These are phyloP conservation scores for Phellopilus nigrolimitatus DNA, from an alignment of 1,284 basidiomycete genomes.

Conservation along the genomic window DNA sequence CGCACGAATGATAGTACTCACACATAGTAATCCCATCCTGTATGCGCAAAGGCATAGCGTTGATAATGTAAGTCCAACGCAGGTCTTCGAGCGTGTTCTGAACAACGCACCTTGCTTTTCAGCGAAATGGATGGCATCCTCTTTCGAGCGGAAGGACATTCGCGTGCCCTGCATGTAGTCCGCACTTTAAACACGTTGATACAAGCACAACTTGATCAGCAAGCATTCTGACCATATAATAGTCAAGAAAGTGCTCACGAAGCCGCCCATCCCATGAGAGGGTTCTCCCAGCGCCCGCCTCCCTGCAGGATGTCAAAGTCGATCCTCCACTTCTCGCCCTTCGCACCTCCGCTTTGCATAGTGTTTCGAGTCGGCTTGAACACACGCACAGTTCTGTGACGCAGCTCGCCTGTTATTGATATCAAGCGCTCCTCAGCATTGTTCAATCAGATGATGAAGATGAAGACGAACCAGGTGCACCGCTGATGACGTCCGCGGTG, in stretches of 20 bases:
- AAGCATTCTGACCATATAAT: background rate
- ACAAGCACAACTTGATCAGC: slow-evolving; percentile 2
- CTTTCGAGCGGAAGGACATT: slow-evolving; percentile 83
- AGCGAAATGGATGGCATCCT: slow-evolving; percentile 92
- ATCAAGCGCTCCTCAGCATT: slow-evolving; percentile 1
- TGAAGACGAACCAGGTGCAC: slow-evolving; percentile 61
- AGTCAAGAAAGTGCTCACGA: slow-evolving; percentile 52
- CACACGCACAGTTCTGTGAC: slow-evolving; percentile 86
- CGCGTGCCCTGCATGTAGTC: slow-evolving; percentile 97
- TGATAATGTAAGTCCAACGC: slow-evolving; percentile 14
- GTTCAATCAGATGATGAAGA: background rate
- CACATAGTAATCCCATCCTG: slow-evolving; percentile 79
- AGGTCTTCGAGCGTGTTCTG: background rate
- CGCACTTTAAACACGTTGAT: slow-evolving; percentile 49
- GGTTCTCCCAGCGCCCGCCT: slow-evolving; percentile 95
- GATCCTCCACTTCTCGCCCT: slow-evolving; percentile 87
- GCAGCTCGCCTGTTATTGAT: slow-evolving; percentile 62
- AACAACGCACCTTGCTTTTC: slow-evolving; percentile 76
- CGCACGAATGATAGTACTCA: slow-evolving; percentile 33
- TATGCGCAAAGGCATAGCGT: slow-evolving; percentile 1
- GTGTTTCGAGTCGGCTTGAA: slow-evolving; percentile 93
- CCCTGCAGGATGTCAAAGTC: slow-evolving; percentile 93
- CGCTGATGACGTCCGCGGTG: slow-evolving; percentile 73
- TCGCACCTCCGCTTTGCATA: slow-evolving; percentile 89
- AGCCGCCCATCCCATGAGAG: slow-evolving; percentile 96